Percentiles rank a stretch among this genome's conserved stretches.
Evolutionary conservation across 2,329 filamentous ascomycete genomes (phyloP).

Genomic region (Pyricularia grisea): DNA sequence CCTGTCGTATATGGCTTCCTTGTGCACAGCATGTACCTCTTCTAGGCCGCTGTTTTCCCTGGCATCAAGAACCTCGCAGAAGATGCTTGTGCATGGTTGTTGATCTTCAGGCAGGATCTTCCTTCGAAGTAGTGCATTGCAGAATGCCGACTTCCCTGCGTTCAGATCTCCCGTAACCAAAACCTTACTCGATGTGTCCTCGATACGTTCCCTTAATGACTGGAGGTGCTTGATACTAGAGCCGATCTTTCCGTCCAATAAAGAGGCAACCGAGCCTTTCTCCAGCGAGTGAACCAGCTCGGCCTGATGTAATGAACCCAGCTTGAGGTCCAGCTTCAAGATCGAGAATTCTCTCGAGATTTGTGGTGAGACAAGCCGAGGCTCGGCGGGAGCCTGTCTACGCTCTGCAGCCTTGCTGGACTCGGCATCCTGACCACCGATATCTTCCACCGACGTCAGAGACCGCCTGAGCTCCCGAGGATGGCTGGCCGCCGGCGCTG

Average conservation of each 20-base stretch:
- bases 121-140: conserved; percentile 86
- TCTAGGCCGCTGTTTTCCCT: conserved; percentile 85
- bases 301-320: conserved; percentile 75
- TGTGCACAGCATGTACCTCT: conserved; percentile 92
- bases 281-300: conserved; percentile 93
- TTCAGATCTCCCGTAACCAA: conserved; percentile 93
- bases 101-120: conserved; percentile 95
- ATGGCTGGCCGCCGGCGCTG: conserved; percentile 25
- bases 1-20: conserved; percentile 68
- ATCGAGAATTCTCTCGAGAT: conserved; percentile 95
- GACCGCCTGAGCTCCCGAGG: conserved; percentile 55
- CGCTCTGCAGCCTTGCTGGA: conserved; percentile 63
- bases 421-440: conserved; percentile 43
- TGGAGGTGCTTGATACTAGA: conserved; percentile 88
- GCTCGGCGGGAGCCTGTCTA: conserved; percentile 38
- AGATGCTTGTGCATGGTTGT: conserved; percentile 95
- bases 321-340: conserved; percentile 86
- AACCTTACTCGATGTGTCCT: conserved; percentile 96
- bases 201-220: conserved; percentile 82
- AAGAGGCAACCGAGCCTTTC: conserved; percentile 78
- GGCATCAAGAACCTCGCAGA: conserved; percentile 92
- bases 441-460: conserved; percentile 59
- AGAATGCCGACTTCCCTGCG: conserved; percentile 97
- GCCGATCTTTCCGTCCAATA: conserved; percentile 89
- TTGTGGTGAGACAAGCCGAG: conserved; percentile 80